A percentile compares a stretch with the other conserved stretches of the same genome.
These are phyloP conservation scores for Peronospora destructor DNA, from an alignment of 352 stramenopile genomes.

Conservation along the genomic window DNA sequence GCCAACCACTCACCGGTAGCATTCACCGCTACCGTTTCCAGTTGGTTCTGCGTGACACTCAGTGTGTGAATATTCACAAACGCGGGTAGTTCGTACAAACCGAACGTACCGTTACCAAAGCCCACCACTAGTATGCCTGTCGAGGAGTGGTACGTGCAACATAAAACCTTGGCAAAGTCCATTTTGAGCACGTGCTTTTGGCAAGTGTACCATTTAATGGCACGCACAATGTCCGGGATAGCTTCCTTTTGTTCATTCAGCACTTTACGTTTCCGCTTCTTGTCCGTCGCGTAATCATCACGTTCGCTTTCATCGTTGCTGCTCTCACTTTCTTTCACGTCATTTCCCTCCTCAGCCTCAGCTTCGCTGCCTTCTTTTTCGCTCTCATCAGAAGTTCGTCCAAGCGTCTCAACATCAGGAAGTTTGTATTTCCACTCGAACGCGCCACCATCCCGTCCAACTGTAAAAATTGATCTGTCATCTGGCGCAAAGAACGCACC, in stretches of 20 bases:
- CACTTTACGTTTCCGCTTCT: constrained; percentile 25
- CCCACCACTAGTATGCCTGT: constrained; percentile 90
- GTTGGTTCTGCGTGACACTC: constrained; percentile 84
- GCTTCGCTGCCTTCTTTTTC: constrained; percentile 25
- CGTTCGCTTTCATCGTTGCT: constrained; percentile 24
- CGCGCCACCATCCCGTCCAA: constrained; percentile 79
- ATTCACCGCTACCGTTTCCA: constrained; percentile 93
- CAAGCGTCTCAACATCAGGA: constrained; percentile 32
- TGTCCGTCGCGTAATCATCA: constrained; percentile 23
- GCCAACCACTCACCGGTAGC: constrained; percentile 96
- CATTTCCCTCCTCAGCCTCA: constrained; percentile 21
- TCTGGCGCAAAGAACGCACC: constrained; percentile 82
- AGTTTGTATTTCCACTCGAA: constrained; percentile 83
- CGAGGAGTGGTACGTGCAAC: constrained; percentile 84
- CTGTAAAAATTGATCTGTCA: constrained; percentile 77
- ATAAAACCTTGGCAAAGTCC: constrained; percentile 85
- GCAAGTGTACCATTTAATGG: constrained; percentile 80
- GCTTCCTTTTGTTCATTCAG: constrained; percentile 15
- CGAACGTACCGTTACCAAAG: constrained; percentile 97
- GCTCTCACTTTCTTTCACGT: constrained; percentile 20
- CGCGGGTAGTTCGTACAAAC: constrained; percentile 94
- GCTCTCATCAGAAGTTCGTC: constrained; percentile 24
- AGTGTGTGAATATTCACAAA: constrained; percentile 97
- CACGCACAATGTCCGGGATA: constrained; percentile 59
- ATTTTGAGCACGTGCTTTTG: constrained; percentile 87